Conservation (phyloP, 768 basidiomycete species). For the Tubosaeta sp. region DNA sequence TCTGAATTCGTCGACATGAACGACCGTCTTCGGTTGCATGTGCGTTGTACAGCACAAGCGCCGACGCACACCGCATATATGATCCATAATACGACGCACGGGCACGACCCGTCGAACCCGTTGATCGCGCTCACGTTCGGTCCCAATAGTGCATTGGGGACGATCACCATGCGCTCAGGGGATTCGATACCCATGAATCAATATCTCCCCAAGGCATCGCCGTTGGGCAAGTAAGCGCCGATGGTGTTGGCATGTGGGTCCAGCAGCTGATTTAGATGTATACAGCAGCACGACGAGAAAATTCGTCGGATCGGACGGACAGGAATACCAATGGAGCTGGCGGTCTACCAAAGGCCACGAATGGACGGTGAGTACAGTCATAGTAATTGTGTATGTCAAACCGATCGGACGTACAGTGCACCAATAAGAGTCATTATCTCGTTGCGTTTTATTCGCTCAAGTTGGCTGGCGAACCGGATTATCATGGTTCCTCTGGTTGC, state of each 20-base stretch:
- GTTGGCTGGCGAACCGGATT: slow-evolving; percentile 49
- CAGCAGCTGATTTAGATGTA: slow-evolving; percentile 3
- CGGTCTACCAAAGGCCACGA: slow-evolving; percentile 47
- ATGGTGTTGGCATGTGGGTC: background rate
- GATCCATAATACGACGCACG: slow-evolving; percentile 41
- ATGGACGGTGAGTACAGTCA: slow-evolving; percentile 51
- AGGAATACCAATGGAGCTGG: slow-evolving; percentile 60
- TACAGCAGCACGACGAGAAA: slow-evolving; percentile 44
- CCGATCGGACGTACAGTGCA: slow-evolving; percentile 41
- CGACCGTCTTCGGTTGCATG: slow-evolving; percentile 49
- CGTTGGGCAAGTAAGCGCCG: slow-evolving; percentile 40
- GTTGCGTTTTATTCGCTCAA: slow-evolving; percentile 63
- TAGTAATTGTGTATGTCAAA: background rate
- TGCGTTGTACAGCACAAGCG: slow-evolving; percentile 46
- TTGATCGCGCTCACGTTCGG: slow-evolving; percentile 51
- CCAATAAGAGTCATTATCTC: slow-evolving; percentile 44
- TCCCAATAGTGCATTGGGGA: slow-evolving; percentile 45
- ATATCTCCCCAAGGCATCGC: slow-evolving; percentile 44
- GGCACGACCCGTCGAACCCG: slow-evolving; percentile 32
- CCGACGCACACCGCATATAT: slow-evolving; percentile 44
- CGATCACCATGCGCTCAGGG: slow-evolving; percentile 41
- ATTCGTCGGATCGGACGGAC: slow-evolving; percentile 56
- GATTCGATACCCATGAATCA: slow-evolving; percentile 43
- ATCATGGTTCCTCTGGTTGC: slow-evolving; percentile 53
- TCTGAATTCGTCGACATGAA: slow-evolving; percentile 62